Evolutionary conservation across 1,284 basidiomycete genomes (phyloP), one percentile per base, ranked within the genome.

Genomic region (Pseudozyma sp.): DNA sequence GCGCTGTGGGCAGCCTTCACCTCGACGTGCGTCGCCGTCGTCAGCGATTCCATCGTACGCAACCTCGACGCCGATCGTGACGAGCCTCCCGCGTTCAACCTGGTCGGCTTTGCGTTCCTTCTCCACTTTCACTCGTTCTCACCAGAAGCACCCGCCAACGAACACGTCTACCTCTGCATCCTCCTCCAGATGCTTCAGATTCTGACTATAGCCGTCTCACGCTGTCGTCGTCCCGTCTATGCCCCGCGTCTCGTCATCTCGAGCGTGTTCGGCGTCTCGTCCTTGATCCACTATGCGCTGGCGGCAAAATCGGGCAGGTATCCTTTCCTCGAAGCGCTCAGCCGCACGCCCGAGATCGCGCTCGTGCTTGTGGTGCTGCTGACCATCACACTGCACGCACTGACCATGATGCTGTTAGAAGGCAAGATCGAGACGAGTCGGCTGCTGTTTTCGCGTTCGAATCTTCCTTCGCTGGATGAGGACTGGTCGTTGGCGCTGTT

Each of bases 401-500:
- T 81, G 24, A 81, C 80, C 5, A 79, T 80, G 71, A 47, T 75
- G 43, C 44, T 81, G 45, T 73, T 75, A 31, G 79, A 78, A 30
- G 77, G 71, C 8, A 31, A 56, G 31, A 60, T 80, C 33, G 59
- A 77, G 30, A 13, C 51, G 31, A 30, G 54, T n/a, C 73, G 77
- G 3, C 66, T 80, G 8, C 39, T 79, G 6, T 79, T 80, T 44
- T 64, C 73, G 4, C 44, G 64, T 4, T 73, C 75, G 19, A 77
- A 70, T 40, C 48, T 81, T 33, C 80, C 80, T 5, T 59, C 65
- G 3, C 10, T 58, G 19, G 59, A 68, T 33, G 80, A 83, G 50
- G 81, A 83, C 60, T 83, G 74, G 65, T 69, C 72, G 29, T 17
- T 81, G 9, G 80, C 80, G 1, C 62, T 81, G 6, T 74, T 81